Base-by-base conservation (phyloP, 2,329 filamentous ascomycete genomes). In the Cytospora leucostoma region DNA sequence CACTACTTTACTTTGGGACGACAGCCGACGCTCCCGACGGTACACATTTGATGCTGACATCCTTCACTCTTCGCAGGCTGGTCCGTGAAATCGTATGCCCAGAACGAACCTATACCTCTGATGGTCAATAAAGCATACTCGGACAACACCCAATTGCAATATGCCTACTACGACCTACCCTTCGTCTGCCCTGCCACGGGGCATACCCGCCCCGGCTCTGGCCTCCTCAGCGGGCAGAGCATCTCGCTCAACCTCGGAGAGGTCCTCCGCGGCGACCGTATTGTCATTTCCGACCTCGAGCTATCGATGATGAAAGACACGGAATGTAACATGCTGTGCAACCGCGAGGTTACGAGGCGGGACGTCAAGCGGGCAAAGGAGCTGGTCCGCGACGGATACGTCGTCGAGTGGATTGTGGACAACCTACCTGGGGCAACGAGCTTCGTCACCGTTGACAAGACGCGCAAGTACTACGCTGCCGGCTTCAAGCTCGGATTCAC, bases 401-500 rank as follows among this genome's bases (percentile, higher is more conserved):
- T 95, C n/a, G 88, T 88, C 2, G 92, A 96, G 75, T 96, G 92
- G 93, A 96, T 96, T 68, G 90, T 95, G 67, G 92, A 97, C 75
- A 96, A 96, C 71, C 81, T 97, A 11, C 92, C 93, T 1, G 92
- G 92, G 7, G 92, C 92, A 40, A 96, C 92, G 10, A 93, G 89
- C 74, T 96, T 96, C 72, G 89, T 95, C 34, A 94, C 91, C 0
- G 89, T 91, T 40, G 92, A 96, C 75, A 92, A 92, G 78, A 87
- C 84, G 54, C 84, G 87, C 70, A 96, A 93, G 75, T 96, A 96
- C 79, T 96, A 96, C 74, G 90, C 92, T 13, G 88, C 92, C 2
- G 93, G 93, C 2, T 96, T 96, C 82, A 96, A 95, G 77, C 81
- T 96, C 62, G 93, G 92, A 7, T 92, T 90, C 70, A 86, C 87